A percentile compares a stretch with the other conserved stretches of the same genome.
These are phyloP conservation scores for Lotus japonicus DNA, from an alignment of 306 rosid genomes.

Conservation along the genomic window DNA sequence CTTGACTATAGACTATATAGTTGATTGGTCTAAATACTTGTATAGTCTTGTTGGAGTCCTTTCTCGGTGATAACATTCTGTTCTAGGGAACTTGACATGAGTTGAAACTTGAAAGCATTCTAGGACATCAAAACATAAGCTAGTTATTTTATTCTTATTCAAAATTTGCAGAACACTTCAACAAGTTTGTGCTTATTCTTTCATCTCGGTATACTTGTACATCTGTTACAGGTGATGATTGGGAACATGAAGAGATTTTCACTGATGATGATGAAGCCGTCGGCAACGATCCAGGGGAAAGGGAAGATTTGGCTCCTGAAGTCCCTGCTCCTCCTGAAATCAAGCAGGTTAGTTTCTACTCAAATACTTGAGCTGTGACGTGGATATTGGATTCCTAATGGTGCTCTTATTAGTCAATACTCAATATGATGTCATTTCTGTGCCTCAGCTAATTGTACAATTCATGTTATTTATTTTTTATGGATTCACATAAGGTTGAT, in stretches of 20 bases:
- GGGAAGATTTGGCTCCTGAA: constrained; percentile 96
- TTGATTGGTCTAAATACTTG: neutral
- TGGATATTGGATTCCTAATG: neutral
- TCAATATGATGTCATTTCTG: neutral
- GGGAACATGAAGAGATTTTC: constrained; percentile 98
- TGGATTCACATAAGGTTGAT: neutral
- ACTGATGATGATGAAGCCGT: constrained; percentile 97
- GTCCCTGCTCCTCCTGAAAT: constrained; percentile 97
- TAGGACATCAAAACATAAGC: neutral
- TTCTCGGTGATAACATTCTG: neutral
- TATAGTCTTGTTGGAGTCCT: neutral
- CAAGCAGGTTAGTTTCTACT: constrained; percentile 62
- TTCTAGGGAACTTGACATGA: neutral
- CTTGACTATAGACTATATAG: neutral
- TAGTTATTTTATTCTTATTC: neutral
- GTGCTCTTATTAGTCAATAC: neutral
- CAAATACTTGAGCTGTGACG: neutral
- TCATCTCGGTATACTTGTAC: neutral
- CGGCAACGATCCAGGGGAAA: constrained; percentile 88
- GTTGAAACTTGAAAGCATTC: neutral
- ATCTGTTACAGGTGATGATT: constrained; percentile 72
- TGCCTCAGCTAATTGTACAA: neutral
- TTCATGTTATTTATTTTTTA: neutral
- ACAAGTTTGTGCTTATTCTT: neutral
- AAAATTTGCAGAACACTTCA: constrained; percentile 3